These are phyloP conservation scores for Thelonectria discophora DNA, from an alignment of 2,329 filamentous ascomycete genomes.

Conservation along the genomic window DNA sequence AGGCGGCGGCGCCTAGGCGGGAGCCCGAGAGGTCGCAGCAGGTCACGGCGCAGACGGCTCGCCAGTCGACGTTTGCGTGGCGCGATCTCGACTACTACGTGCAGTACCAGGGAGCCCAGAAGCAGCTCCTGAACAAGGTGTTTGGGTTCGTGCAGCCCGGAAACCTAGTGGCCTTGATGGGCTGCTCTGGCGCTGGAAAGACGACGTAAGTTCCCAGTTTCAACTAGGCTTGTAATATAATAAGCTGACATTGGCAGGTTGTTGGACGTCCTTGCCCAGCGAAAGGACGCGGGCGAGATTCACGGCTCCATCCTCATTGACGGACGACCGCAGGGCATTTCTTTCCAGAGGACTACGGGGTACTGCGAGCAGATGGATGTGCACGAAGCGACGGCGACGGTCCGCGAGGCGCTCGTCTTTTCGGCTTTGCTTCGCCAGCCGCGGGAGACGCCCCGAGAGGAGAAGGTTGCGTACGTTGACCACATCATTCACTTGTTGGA, in stretches of 20 bases:
- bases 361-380: constrained; percentile 77
- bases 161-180: constrained; percentile 82
- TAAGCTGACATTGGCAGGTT: constrained; percentile 50
- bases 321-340: constrained; percentile 64
- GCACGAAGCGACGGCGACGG: constrained; percentile 71
- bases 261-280: constrained; percentile 73
- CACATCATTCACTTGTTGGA: constrained; percentile 73
- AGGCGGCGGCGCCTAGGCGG: constrained; percentile 8
- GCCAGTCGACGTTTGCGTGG: constrained; percentile 75
- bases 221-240: no score
- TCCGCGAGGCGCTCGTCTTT: constrained; percentile 73
- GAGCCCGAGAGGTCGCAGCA: constrained; percentile 5
- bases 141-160: constrained; percentile 82
- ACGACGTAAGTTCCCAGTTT: constrained; percentile 71
- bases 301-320: constrained; percentile 59
- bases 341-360: constrained; percentile 73
- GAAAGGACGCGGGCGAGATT: constrained; percentile 69
- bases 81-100: constrained; percentile 75
- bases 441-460: constrained; percentile 59
- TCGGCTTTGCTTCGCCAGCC: constrained; percentile 72
- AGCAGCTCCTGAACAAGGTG: constrained; percentile 68
- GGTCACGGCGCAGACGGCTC: constrained; percentile 49
- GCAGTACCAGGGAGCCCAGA: constrained; percentile 66
- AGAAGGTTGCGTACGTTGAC: constrained; percentile 74
- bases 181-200: constrained; percentile 82